phyloP scores from a whole-genome alignment of 495 filamentous ascomycete species.

The Coniosporium apollinis region DNA sequence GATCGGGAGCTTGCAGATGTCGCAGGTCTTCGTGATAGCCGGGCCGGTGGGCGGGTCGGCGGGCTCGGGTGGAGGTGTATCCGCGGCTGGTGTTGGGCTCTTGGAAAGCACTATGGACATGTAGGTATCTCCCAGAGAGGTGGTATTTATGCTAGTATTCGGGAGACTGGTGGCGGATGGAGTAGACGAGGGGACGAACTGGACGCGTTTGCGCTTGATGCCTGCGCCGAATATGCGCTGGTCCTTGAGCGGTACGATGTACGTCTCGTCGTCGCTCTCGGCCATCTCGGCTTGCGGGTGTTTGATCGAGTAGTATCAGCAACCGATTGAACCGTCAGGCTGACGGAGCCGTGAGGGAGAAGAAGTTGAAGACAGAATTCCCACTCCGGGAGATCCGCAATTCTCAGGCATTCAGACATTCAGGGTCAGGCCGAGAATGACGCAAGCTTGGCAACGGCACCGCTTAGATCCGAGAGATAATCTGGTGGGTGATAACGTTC shows the following conservation, averaged over 20 bases:
- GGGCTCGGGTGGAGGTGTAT: too few species aligned
- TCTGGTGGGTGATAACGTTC: too few species aligned
- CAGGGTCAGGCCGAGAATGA: too few species aligned
- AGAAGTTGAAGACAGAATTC: too few species aligned
- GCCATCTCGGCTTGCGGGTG: too few species aligned
- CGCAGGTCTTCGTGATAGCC: slow-evolving; percentile 21
- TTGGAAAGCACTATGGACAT: slow-evolving; percentile 43
- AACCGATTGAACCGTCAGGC: too few species aligned
- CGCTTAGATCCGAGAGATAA: too few species aligned
- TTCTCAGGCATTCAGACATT: too few species aligned
- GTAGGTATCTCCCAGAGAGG: slow-evolving; percentile 45
- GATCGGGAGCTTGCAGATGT: slow-evolving; percentile 43
- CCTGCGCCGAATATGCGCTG: slow-evolving; percentile 68
- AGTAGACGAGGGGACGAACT: slow-evolving; percentile 56
- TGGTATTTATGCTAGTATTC: slow-evolving; percentile 17
- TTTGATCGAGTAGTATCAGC: too few species aligned
- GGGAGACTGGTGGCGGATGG: slow-evolving; percentile 11
- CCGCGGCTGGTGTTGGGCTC: slow-evolving; percentile 13
- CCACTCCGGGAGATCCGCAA: too few species aligned
- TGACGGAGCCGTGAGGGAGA: too few species aligned
- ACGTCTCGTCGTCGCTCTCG: slow-evolving; percentile 33
- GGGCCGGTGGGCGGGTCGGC: not conserved
- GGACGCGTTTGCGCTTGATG: slow-evolving; percentile 57
- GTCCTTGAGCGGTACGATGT: slow-evolving; percentile 51
- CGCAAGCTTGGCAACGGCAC: too few species aligned